These are phyloP conservation scores for Parathielavia hyrcaniae DNA, from an alignment of 495 filamentous ascomycete species.

Conservation along the genomic window DNA sequence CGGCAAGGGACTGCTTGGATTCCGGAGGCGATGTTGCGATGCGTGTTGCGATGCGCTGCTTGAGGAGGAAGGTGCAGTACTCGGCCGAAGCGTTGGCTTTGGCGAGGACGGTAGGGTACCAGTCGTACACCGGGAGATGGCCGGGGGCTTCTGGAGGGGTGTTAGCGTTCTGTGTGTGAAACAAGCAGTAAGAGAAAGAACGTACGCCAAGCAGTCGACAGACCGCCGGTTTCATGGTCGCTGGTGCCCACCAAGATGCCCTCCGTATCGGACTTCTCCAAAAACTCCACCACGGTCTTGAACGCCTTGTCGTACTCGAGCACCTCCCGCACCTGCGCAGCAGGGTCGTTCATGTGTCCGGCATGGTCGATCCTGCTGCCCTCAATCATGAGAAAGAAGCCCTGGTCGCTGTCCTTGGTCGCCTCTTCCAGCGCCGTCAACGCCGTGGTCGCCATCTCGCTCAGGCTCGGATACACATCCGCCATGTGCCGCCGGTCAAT, in stretches of 20 bases:
- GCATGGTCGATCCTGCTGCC: conserved; percentile 95
- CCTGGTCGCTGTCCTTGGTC: conserved; percentile 76
- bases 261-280: conserved; percentile 64
- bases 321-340: conserved; percentile 90
- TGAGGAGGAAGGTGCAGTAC: conserved; percentile 55
- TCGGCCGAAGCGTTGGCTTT: conserved; percentile 76
- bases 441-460: conserved; percentile 85
- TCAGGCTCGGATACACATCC: conserved; percentile 77
- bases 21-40: conserved; percentile 35
- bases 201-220: conserved; percentile 71
- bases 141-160: conserved; percentile 28
- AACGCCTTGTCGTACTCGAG: conserved; percentile 87
- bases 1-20: conserved; percentile 38
- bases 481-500: conserved; percentile 75
- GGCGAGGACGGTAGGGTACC: conserved; percentile 75
- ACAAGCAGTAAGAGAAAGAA: conserved; percentile 8
- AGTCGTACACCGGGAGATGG: conserved; percentile 59
- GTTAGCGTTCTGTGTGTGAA: conserved; percentile 16
- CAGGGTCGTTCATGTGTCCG: conserved; percentile 90
- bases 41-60: conserved; percentile 50
- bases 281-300: conserved; percentile 72
- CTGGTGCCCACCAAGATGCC: conserved; percentile 81
- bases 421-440: conserved; percentile 72
- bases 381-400: conserved; percentile 98
- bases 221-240: conserved; percentile 92